Conservation (phyloP, 768 basidiomycete genomes). For the Panaeolus papilionaceus region DNA sequence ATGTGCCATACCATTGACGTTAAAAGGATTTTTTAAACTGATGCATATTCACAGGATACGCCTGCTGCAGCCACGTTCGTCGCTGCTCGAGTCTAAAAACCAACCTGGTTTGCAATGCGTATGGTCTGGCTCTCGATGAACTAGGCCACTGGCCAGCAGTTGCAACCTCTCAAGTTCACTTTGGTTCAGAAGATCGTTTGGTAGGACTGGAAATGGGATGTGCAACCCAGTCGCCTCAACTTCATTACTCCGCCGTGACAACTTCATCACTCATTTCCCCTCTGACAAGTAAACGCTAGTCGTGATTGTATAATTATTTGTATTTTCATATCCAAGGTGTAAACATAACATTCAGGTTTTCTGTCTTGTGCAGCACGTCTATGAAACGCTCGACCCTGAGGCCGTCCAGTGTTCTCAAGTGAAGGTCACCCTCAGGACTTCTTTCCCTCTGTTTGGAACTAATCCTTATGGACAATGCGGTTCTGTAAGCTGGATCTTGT, state of each 20-base stretch:
- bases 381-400: not conserved
- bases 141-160: not conserved
- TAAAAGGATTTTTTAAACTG: not conserved
- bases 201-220: not conserved
- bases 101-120: not conserved
- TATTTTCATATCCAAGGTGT: not conserved
- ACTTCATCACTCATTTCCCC: not conserved
- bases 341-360: not conserved
- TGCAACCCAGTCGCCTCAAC: not conserved
- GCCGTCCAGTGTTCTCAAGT: not conserved
- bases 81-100: conserved; percentile 5
- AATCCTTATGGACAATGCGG: not conserved
- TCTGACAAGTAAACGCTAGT: not conserved
- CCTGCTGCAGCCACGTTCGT: conserved; percentile 8
- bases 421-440: not conserved
- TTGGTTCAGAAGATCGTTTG: not conserved
- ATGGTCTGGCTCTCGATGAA: not conserved
- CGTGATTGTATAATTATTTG: conserved; percentile 4
- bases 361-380: not conserved
- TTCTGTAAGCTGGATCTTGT: not conserved
- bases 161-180: not conserved
- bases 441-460: not conserved
- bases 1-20: not conserved
- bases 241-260: conserved; percentile 3
- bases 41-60: not conserved